phyloP scores from a whole-genome alignment of 2,329 filamentous ascomycete species.

The Fusarium sp. region DNA sequence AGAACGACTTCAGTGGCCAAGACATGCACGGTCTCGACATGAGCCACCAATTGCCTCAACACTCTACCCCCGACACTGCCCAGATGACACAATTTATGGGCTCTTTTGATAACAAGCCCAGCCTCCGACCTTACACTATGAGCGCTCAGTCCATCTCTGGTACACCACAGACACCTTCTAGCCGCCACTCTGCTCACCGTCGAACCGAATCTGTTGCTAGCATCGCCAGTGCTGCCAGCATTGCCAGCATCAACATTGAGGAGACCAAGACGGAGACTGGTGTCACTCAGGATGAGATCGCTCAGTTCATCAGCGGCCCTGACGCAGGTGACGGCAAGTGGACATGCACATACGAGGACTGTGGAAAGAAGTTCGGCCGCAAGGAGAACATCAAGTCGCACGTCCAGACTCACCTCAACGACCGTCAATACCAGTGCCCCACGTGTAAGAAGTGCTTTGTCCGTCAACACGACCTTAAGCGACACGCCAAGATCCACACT shows the following conservation, averaged over 20 bases:
- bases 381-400: slow-evolving; percentile 99
- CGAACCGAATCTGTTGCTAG: slow-evolving; percentile 70
- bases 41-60: slow-evolving; percentile 59
- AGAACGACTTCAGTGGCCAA: slow-evolving; percentile 50
- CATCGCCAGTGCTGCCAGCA: slow-evolving; percentile 68
- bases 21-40: slow-evolving; percentile 54
- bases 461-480: slow-evolving; percentile 94
- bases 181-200: slow-evolving; percentile 56
- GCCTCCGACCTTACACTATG: slow-evolving; percentile 50
- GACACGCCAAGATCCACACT: slow-evolving; percentile 97
- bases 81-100: slow-evolving; percentile 57
- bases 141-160: slow-evolving; percentile 35
- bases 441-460: slow-evolving; percentile 96
- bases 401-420: slow-evolving; percentile 96
- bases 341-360: slow-evolving; percentile 80
- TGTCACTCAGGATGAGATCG: slow-evolving; percentile 86
- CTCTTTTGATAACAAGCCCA: slow-evolving; percentile 58
- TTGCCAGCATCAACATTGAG: slow-evolving; percentile 71
- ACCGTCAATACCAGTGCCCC: slow-evolving; percentile 94
- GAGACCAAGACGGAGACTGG: slow-evolving; percentile 81
- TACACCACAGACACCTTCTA: slow-evolving; percentile 30
- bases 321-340: slow-evolving; percentile 81
- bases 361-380: slow-evolving; percentile 90
- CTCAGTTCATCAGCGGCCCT: slow-evolving; percentile 77
- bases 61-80: slow-evolving; percentile 64